These are phyloP conservation scores for Aechmea fasciata DNA, from an alignment of 176 grass and related monocot genomes.

Conservation along the genomic window DNA sequence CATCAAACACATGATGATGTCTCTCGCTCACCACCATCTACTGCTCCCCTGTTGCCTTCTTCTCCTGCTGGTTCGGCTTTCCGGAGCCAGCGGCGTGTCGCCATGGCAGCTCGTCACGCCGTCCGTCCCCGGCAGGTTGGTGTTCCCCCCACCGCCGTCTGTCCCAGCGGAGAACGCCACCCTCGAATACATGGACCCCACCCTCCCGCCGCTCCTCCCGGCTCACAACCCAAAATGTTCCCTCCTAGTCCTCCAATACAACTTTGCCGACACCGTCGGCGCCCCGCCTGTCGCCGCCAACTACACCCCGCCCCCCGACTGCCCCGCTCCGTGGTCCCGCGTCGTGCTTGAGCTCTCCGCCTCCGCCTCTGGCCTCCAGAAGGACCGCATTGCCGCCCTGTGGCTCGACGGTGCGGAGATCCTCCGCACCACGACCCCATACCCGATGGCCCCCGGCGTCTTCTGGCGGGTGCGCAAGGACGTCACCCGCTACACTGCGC, in stretches of 20 bases:
- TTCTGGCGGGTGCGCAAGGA: constrained; percentile 62
- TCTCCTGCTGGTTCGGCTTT: background rate
- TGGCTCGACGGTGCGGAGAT: constrained; percentile 76
- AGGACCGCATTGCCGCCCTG: constrained; percentile 67
- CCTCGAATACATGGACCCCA: background rate
- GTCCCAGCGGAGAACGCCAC: background rate
- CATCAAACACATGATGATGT: background rate
- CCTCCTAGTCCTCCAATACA: constrained; percentile 46
- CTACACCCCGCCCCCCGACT: constrained; percentile 39
- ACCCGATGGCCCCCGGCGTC: constrained; percentile 48
- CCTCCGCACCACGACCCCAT: constrained; percentile 60
- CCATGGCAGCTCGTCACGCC: background rate
- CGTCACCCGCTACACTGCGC: constrained; percentile 54
- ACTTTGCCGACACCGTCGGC: constrained; percentile 49
- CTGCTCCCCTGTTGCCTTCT: background rate
- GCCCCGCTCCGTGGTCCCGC: constrained; percentile 23
- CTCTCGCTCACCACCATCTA: background rate
- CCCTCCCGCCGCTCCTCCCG: background rate
- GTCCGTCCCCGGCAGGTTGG: background rate
- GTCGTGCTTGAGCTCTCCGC: constrained; percentile 64
- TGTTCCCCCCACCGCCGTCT: background rate
- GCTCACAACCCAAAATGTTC: constrained; percentile 31
- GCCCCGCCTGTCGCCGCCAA: constrained; percentile 40
- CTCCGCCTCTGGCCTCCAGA: constrained; percentile 47
- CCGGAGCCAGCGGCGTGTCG: background rate